A percentile compares a stretch with the other conserved stretches of the same genome.
Evolutionary conservation across 176 grass and related monocot species (phyloP).

Genomic region (Eragrostis nindensis): DNA sequence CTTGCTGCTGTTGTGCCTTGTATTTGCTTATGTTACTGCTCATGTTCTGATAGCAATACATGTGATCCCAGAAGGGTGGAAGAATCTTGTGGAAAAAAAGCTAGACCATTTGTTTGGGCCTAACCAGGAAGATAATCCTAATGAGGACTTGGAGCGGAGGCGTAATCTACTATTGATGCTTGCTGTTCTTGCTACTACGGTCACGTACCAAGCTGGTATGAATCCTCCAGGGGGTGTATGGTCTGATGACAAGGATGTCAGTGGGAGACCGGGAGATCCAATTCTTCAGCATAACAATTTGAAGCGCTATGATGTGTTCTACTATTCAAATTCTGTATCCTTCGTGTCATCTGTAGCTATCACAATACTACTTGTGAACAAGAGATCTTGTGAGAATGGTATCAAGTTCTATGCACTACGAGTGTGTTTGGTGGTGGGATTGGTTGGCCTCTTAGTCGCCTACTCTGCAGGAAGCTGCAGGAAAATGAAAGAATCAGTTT

Average conservation of each 20-base stretch:
- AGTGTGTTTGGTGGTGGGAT: slow-evolving; percentile 38
- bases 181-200: slow-evolving; percentile 38
- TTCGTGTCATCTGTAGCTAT: slow-evolving; percentile 44
- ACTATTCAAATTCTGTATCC: slow-evolving; percentile 48
- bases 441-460: slow-evolving; percentile 46
- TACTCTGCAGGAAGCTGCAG: slow-evolving; percentile 45
- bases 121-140: not conserved
- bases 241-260: slow-evolving; percentile 29
- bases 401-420: slow-evolving; percentile 45
- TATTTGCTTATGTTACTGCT: slow-evolving; percentile 30
- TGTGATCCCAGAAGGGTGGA: slow-evolving; percentile 37
- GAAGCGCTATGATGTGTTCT: slow-evolving; percentile 41
- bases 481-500: slow-evolving; percentile 20
- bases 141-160: slow-evolving; percentile 30
- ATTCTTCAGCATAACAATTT: slow-evolving; percentile 33
- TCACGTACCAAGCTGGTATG: slow-evolving; percentile 59
- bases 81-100: not conserved
- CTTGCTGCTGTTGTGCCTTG: not conserved
- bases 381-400: slow-evolving; percentile 43
- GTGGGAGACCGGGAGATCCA: slow-evolving; percentile 27
- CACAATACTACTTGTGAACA: slow-evolving; percentile 51
- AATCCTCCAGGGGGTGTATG: slow-evolving; percentile 51
- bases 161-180: slow-evolving; percentile 38
- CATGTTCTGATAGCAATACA: slow-evolving; percentile 42
- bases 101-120: not conserved